Conservation (phyloP, 2,329 filamentous ascomycete genomes). For the Emericellopsis cladophorae region DNA sequence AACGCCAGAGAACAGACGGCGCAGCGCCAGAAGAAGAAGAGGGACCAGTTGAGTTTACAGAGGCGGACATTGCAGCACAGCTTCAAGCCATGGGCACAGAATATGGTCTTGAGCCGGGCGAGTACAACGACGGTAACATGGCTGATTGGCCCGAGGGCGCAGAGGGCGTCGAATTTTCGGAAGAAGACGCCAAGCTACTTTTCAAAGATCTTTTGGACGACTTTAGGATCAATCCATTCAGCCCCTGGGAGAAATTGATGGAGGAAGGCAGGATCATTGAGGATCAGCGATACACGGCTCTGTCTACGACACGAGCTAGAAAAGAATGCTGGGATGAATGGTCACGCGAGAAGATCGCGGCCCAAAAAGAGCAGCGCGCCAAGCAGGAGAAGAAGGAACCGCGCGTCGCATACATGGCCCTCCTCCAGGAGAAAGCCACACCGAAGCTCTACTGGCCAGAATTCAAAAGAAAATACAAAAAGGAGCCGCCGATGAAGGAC, state of each 20-base stretch:
- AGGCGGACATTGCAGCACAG: conserved; percentile 90
- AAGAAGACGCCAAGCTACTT: conserved; percentile 62
- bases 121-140: conserved; percentile 55
- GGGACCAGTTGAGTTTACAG: conserved; percentile 65
- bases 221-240: conserved; percentile 71
- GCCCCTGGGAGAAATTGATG: conserved; percentile 80
- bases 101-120: conserved; percentile 66
- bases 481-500: conserved; percentile 70
- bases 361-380: conserved; percentile 59
- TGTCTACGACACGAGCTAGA: conserved; percentile 68
- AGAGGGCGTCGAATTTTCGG: conserved; percentile 56
- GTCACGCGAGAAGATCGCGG: conserved; percentile 63
- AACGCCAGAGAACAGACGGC: conserved; percentile 38
- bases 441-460: conserved; percentile 96
- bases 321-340: conserved; percentile 77
- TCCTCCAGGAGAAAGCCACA: conserved; percentile 71
- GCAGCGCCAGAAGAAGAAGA: conserved; percentile 34
- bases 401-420: conserved; percentile 65
- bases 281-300: conserved; percentile 74
- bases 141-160: conserved; percentile 57
- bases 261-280: conserved; percentile 73
- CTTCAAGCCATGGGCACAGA: conserved; percentile 78
- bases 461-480: conserved; percentile 83
- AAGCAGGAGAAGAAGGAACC: conserved; percentile 74
- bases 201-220: conserved; percentile 85